phyloP scores from a whole-genome alignment of 768 basidiomycete species.

The Candolleomyces eurysporus region DNA sequence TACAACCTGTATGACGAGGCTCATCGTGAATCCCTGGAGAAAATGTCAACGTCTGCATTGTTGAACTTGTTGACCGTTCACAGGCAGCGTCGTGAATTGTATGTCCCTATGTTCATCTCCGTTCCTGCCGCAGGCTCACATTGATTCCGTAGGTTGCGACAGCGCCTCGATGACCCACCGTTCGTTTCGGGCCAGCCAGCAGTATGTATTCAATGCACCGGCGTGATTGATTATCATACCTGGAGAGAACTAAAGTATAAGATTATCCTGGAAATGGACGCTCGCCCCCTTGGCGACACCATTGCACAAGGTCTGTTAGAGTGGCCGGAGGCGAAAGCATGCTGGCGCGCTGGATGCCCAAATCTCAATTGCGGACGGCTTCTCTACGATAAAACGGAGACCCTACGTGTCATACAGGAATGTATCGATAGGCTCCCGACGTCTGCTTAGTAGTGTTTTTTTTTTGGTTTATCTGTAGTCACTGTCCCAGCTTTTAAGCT shows the following conservation, averaged over 20 bases:
- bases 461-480: background rate
- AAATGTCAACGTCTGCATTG: constrained; percentile 48
- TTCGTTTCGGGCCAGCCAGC: constrained; percentile 48
- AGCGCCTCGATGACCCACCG: constrained; percentile 52
- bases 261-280: constrained; percentile 57
- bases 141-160: constrained; percentile 31
- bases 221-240: constrained; percentile 51
- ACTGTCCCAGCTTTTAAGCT: too few species aligned
- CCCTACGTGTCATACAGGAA: constrained; percentile 50
- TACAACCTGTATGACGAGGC: constrained; percentile 48
- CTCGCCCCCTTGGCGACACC: constrained; percentile 58
- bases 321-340: constrained; percentile 59
- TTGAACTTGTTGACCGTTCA: constrained; percentile 57
- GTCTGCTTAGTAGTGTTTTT: background rate
- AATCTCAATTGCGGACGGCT: constrained; percentile 42
- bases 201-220: constrained; percentile 53
- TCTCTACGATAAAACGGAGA: constrained; percentile 55
- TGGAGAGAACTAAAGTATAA: constrained; percentile 65
- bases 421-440: constrained; percentile 50
- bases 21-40: constrained; percentile 43
- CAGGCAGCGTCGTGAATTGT: constrained; percentile 46
- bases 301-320: constrained; percentile 46
- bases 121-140: background rate
- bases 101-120: constrained; percentile 8
- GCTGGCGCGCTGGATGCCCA: constrained; percentile 58